Evolutionary conservation across 2,329 filamentous ascomycete genomes (phyloP), one percentile per base, ranked within the genome.

Genomic region (Calonectria hawksworthii): DNA sequence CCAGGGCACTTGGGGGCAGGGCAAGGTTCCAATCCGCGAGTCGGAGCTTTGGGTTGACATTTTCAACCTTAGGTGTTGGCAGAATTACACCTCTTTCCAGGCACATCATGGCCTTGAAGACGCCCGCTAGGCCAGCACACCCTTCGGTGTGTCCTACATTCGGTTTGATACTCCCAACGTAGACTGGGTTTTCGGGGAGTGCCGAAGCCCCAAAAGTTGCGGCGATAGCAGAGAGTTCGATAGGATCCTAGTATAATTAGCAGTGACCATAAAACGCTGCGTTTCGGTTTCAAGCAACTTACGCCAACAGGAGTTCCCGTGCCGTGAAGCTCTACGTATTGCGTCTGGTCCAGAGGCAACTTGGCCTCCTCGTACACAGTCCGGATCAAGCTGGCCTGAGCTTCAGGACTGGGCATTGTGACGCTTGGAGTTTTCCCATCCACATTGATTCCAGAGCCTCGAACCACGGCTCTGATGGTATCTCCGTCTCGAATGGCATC

Each of bases 321-420:
- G 14, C 95, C 95, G 84, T 98, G 95, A 92, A 96, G 95, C 85
- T 98, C 95, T 6, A 97, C 93, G 80, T 96, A 96, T 83, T 93
- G 92, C 64, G 75, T 64, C 54, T 77, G 26, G 50, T 56, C 28
- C 52, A 77, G 77, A 7, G 65, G 61, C 18, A 80, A 13, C 4
- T 56, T 28, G 21, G 75, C 65, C 16, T 41, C 36, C 23, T 54
- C 72, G 23, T 78, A 66, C 23, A 74, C 73, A 13, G 38, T 64
- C 6, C 78, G 75, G 73, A 88, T 86, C 5, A 88, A 79, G 8
- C 80, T 73, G 9, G 80, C 78, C 72, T 88, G 86, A 2, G 86
- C 85, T 10, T 54, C 56, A 1, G 54, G 75, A 28, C 75, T 87
- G 0, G 88, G 88, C 68, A 84, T 81, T 0, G 87, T 87, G 50